phyloP scores from a whole-genome alignment of 371 early-diverging fungal genomes.

The Mucor irregularis region DNA sequence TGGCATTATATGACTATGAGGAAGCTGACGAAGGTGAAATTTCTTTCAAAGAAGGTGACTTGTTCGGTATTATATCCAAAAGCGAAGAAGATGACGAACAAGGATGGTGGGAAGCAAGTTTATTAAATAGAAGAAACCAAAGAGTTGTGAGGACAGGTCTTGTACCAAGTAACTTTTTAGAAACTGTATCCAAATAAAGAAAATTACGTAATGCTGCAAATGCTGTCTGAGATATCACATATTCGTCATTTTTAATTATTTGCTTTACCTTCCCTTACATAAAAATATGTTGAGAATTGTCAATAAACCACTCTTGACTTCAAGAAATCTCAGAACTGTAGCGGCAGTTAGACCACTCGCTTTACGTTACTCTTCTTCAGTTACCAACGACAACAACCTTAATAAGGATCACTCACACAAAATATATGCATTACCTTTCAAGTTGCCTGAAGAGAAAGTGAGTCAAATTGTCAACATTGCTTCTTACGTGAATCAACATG shows the following conservation, averaged over 20 bases:
- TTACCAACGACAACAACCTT: not conserved
- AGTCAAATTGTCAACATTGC: constrained; percentile 25
- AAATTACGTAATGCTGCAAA: not conserved
- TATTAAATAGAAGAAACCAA: constrained; percentile 9
- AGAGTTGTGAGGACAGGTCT: constrained; percentile 15
- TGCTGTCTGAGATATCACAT: not conserved
- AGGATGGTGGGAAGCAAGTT: constrained; percentile 66
- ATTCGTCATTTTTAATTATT: not conserved
- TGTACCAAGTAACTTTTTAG: constrained; percentile 26
- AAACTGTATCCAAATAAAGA: constrained; percentile 12
- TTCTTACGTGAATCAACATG: constrained; percentile 28
- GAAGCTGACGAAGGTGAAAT: constrained; percentile 66
- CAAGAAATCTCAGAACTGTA: too few species aligned
- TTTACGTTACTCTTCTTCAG: not conserved
- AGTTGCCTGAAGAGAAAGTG: constrained; percentile 27
- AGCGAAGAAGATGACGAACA: constrained; percentile 48
- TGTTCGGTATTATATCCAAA: constrained; percentile 56
- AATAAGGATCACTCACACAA: constrained; percentile 19
- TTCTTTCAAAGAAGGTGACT: constrained; percentile 60
- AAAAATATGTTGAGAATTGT: constrained; percentile 9
- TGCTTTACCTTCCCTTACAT: not conserved
- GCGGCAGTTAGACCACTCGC: not conserved
- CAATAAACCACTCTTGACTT: not conserved
- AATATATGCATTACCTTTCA: constrained; percentile 36
- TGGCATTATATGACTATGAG: constrained; percentile 68